Base-by-base conservation (phyloP, 2,329 filamentous ascomycete species). In the Aspergillus fijiensis region DNA sequence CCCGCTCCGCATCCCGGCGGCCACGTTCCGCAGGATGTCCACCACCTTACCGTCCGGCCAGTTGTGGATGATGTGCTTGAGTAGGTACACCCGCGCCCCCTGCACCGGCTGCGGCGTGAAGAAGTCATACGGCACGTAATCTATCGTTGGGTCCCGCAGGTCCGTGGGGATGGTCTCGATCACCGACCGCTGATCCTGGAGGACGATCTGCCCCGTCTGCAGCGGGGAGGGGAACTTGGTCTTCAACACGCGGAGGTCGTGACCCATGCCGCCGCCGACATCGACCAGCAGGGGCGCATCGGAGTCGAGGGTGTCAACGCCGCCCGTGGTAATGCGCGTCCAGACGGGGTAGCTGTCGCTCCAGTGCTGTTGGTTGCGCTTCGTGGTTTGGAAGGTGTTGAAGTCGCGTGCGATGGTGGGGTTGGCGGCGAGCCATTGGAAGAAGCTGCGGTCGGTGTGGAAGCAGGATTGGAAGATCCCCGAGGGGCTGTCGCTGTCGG, bases 41-140 rank as follows among this genome's bases (percentile, higher is more conserved):
- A 53, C 4, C 14, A 51, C 51, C 47, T 59, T 52, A 12, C 63
- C 52, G 35, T 79, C 76, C 0, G 73, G 69, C 65, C 71, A 76
- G 62, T 80, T 74, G 60, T 80, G 78, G 39, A 45, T 45, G 39
- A 45, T 67, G 9, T 65, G 69, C 35, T 75, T 72, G 47, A 79
- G 59, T 60, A 74, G 79, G 53, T 80, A 80, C 4, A 70, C 67
- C 9, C 70, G 71, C 2, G 74, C 72, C 1, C 70, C 67, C 45
- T 60, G 47, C 7, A 67, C 42, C 5, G 60, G 62, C 45, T 66
- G 64, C 3, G 59, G 48, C 1, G 50, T 63, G 5, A 60, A 63
- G 6, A 65, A 55, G 25, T 66, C 63, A 49, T 64, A 45, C 2
- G 50, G 49, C n/a, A 64, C 3, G 21, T 23, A 57, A 19, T 35